Conservation (phyloP, 139 green algal species). For the Chloropicon primus region DNA sequence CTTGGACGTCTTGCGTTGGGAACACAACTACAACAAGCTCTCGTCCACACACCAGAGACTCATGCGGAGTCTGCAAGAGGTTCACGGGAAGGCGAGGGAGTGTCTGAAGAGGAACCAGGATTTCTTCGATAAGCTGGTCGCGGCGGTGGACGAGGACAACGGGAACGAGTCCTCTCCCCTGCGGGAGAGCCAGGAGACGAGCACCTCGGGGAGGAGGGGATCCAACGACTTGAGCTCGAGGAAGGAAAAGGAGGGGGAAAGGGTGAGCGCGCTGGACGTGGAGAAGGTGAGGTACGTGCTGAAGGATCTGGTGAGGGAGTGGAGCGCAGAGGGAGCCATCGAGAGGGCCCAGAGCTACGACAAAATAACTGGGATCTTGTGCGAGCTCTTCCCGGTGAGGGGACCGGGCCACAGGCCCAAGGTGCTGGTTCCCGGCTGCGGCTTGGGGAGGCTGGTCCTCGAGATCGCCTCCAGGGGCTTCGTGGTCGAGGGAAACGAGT, state of each 20-base stretch:
- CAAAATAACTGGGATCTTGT: constrained; percentile 35
- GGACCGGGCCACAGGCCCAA: constrained; percentile 12
- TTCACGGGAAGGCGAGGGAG: neutral
- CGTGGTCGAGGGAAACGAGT: constrained; percentile 74
- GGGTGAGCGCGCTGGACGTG: constrained; percentile 15
- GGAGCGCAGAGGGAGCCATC: constrained; percentile 50
- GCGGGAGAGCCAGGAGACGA: constrained; percentile 15
- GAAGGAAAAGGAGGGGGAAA: neutral
- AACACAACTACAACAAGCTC: constrained; percentile 42
- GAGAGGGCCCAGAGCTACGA: constrained; percentile 67
- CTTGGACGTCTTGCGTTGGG: constrained; percentile 56
- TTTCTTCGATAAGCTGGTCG: constrained; percentile 5
- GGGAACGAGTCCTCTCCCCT: constrained; percentile 13
- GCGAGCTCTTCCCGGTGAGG: neutral
- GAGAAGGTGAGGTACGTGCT: constrained; percentile 72
- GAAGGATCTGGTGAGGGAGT: constrained; percentile 81
- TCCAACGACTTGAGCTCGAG: too few species aligned
- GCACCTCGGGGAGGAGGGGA: too few species aligned
- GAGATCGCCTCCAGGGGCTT: constrained; percentile 26
- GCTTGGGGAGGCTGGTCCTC: constrained; percentile 60
- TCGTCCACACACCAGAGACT: constrained; percentile 24
- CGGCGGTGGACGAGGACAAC: neutral
- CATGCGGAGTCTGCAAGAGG: neutral
- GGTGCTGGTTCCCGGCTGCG: constrained; percentile 75
- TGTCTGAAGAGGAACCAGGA: constrained; percentile 7